These are phyloP conservation scores for Fusarium burgessii DNA, from an alignment of 2,329 filamentous ascomycete species.

Conservation along the genomic window DNA sequence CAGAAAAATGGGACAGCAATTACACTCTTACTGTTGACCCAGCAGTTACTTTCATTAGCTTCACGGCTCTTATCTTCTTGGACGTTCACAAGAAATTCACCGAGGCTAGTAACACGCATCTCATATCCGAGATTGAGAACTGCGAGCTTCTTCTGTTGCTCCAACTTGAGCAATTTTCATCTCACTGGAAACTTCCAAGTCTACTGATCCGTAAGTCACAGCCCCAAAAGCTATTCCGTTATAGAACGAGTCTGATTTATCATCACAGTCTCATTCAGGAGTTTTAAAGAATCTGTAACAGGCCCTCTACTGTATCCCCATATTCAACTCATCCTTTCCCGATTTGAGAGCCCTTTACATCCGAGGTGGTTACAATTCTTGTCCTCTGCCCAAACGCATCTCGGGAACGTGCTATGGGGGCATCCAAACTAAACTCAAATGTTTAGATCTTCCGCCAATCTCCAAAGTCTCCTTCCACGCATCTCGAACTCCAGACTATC, in stretches of 20 bases:
- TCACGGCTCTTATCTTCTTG: neutral
- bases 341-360: neutral
- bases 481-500: too few relatives aligned
- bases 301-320: neutral
- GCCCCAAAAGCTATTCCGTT: neutral
- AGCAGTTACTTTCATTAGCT: neutral
- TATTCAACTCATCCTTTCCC: neutral
- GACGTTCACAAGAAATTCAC: neutral
- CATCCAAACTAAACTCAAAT: neutral
- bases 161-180: neutral
- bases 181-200: neutral
- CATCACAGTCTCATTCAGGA: neutral
- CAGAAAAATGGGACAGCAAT: neutral
- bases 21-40: neutral
- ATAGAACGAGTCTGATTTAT: neutral
- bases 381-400: neutral
- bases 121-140: neutral
- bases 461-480: too few relatives aligned
- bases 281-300: neutral
- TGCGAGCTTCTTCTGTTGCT: neutral
- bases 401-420: neutral
- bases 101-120: rapidly evolving
- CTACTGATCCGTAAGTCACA: neutral
- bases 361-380: neutral
- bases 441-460: neutral